These are phyloP conservation scores for Phaseolus coccineus DNA, from an alignment of 331 rosid species.

Conservation along the genomic window DNA sequence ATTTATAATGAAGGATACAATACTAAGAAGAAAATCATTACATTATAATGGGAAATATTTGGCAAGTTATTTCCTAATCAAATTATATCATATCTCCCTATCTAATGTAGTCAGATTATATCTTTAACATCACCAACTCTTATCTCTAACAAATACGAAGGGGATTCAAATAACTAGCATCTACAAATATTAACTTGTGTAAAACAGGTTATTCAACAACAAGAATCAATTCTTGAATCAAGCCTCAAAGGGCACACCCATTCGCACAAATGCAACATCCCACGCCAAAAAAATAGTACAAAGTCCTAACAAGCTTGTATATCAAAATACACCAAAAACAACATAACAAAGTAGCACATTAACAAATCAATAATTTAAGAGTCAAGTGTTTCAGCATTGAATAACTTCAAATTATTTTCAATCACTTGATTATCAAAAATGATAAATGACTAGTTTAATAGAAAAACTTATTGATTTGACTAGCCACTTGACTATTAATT, in stretches of 20 bases:
- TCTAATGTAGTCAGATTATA: too few relatives aligned
- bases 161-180: too few relatives aligned
- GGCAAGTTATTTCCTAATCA: too few relatives aligned
- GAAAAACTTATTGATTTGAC: neutral
- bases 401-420: neutral
- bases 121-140: too few relatives aligned
- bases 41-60: too few relatives aligned
- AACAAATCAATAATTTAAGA: too few relatives aligned
- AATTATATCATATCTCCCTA: too few relatives aligned
- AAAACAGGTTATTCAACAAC: neutral
- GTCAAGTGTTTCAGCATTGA: neutral
- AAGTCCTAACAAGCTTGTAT: neutral
- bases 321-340: constrained; percentile 19
- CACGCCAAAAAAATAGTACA: neutral
- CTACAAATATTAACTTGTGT: neutral
- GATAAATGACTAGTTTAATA: neutral
- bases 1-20: too few relatives aligned
- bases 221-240: neutral
- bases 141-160: too few relatives aligned
- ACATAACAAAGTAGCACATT: too few relatives aligned
- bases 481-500: neutral
- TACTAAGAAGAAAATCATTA: too few relatives aligned
- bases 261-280: too few relatives aligned
- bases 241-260: neutral
- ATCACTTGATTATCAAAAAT: neutral